Percentiles rank a stretch among this genome's conserved stretches.
These are phyloP conservation scores for Penicillium brevicompactum DNA, from an alignment of 2,329 filamentous ascomycete species.

Conservation along the genomic window DNA sequence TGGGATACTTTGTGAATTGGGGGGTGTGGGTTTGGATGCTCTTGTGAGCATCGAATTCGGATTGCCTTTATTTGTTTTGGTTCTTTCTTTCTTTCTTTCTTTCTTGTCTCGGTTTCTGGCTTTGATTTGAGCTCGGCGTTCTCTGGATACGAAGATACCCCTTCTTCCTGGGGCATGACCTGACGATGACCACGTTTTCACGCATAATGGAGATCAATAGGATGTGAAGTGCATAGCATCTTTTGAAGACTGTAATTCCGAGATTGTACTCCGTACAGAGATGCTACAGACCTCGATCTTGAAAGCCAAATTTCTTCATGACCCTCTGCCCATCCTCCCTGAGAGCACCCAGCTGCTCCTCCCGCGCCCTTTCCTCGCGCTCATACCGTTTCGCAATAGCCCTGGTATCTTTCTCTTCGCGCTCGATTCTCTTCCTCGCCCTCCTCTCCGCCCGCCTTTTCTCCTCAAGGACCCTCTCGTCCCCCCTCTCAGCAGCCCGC, in stretches of 20 bases:
- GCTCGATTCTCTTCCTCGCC: conserved; percentile 26
- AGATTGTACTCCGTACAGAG: too few relatives aligned
- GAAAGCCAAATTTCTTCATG: conserved; percentile 21
- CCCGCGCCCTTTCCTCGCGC: conserved; percentile 44
- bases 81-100: conserved; percentile 1
- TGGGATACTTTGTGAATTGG: not conserved
- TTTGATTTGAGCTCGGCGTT: conserved; percentile 17
- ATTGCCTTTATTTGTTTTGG: not conserved
- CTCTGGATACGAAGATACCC: conserved; percentile 23
- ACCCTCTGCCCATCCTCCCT: conserved; percentile 32
- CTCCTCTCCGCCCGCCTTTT: conserved; percentile 33
- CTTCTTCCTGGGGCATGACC: conserved; percentile 15
- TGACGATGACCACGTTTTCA: conserved; percentile 17
- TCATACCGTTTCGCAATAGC: conserved; percentile 38
- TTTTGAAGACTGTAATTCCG: not conserved
- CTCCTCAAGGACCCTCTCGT: conserved; percentile 41
- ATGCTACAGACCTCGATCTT: too few relatives aligned
- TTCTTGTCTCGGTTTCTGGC: conserved; percentile 4
- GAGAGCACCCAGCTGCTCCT: conserved; percentile 31
- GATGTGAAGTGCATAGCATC: not conserved
- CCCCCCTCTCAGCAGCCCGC: conserved; percentile 44
- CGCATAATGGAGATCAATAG: not conserved
- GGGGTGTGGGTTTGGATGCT: not conserved
- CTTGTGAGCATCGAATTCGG: too few relatives aligned
- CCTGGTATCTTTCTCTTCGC: conserved; percentile 43